These are phyloP conservation scores for Hirsutella thompsonii DNA, from an alignment of 2,329 filamentous ascomycete genomes.

Conservation along the genomic window DNA sequence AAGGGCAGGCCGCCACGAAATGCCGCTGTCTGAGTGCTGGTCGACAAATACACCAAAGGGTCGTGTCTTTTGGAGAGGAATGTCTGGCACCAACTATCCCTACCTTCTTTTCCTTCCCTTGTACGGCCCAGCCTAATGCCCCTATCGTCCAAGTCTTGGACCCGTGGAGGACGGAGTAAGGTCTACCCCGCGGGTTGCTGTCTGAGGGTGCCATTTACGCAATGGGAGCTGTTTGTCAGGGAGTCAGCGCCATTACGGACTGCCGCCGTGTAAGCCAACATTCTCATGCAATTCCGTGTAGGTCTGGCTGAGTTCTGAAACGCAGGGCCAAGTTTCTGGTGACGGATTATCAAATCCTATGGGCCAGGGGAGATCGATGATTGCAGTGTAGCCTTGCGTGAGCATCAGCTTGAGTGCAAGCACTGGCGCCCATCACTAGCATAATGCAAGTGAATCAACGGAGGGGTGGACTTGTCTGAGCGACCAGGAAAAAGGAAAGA, in stretches of 20 bases:
- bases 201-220: background rate
- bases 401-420: background rate
- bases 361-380: no score
- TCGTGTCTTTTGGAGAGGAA: slow-evolving; percentile 3
- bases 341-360: no score
- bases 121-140: background rate
- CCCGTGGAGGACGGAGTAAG: no score
- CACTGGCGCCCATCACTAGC: slow-evolving; percentile 1
- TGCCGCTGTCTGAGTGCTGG: background rate
- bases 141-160: background rate
- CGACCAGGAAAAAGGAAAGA: slow-evolving; percentile 8
- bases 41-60: background rate
- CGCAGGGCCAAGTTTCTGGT: no score
- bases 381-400: no score
- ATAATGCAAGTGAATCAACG: slow-evolving; percentile 5
- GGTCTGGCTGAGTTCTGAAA: no score
- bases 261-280: no score
- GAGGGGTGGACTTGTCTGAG: slow-evolving; percentile 4
- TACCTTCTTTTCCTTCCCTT: background rate
- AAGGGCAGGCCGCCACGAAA: background rate
- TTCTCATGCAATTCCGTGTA: no score
- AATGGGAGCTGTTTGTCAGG: no score
- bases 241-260: no score
- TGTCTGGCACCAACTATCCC: slow-evolving; percentile 1
- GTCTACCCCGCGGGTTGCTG: background rate